Conservation (phyloP, 179 eudicot genomes). For the Heliamphora pulchella region DNA sequence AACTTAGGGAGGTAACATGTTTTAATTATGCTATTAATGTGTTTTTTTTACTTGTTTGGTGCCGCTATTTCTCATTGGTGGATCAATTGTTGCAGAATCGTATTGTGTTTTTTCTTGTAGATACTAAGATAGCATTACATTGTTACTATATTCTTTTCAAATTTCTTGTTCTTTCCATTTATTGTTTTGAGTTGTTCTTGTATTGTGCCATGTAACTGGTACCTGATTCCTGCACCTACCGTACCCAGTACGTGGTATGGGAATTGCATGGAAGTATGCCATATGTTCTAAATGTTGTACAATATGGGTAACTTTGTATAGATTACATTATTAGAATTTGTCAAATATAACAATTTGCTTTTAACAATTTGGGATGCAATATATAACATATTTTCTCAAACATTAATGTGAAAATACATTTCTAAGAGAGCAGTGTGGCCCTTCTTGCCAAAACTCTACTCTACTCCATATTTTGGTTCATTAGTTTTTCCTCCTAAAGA, state of each 20-base stretch:
- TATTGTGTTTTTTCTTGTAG: background rate
- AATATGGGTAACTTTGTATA: too few relatives aligned
- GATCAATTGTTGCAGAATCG: background rate
- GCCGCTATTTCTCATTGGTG: background rate
- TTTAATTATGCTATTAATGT: background rate
- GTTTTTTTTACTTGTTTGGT: background rate
- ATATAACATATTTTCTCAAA: too few relatives aligned
- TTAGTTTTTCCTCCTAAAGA: too few relatives aligned
- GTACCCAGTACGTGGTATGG: background rate
- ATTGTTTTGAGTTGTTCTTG: background rate
- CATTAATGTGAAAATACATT: too few relatives aligned
- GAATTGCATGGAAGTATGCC: too few relatives aligned
- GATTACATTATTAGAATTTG: too few relatives aligned
- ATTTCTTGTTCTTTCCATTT: background rate
- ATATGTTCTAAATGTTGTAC: too few relatives aligned
- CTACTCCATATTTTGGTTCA: too few relatives aligned
- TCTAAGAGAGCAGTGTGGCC: too few relatives aligned
- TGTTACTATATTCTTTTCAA: background rate
- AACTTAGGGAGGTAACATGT: conserved; percentile 68
- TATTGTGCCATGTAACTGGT: background rate
- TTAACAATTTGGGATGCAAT: too few relatives aligned
- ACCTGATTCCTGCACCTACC: background rate
- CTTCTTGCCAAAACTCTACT: too few relatives aligned
- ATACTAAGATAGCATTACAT: background rate
- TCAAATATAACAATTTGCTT: too few relatives aligned